A percentile compares a stretch with the other conserved stretches of the same genome.
These are phyloP conservation scores for Sphagnum fallax DNA, from an alignment of 228 moss, liverwort and hornwort genomes.

Conservation along the genomic window DNA sequence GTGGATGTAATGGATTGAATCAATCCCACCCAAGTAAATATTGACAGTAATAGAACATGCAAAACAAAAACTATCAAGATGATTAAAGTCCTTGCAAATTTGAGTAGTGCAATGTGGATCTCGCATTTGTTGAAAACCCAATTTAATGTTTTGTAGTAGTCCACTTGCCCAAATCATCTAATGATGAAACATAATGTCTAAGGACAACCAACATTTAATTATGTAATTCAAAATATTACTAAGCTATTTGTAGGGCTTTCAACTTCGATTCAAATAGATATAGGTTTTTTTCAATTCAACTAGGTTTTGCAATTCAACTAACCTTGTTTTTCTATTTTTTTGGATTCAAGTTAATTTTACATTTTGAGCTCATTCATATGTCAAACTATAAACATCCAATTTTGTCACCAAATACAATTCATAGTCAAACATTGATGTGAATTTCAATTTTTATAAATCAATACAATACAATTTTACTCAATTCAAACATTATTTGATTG, in stretches of 20 bases:
- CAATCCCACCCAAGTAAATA: background rate
- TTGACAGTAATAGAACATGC: background rate
- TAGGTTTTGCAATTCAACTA: background rate
- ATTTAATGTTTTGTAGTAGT: background rate
- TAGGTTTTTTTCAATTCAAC: background rate
- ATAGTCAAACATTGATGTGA: background rate
- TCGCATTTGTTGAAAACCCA: background rate
- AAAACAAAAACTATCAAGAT: background rate
- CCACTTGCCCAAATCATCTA: background rate
- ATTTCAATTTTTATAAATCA: background rate
- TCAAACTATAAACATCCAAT: background rate
- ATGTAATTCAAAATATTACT: background rate
- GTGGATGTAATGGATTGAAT: background rate
- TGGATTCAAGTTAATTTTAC: background rate
- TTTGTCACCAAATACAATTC: background rate
- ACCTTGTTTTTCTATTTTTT: background rate
- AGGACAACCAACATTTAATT: background rate
- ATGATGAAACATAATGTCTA: background rate
- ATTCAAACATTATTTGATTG: background rate
- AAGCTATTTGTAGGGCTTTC: background rate
- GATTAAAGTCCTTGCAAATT: background rate
- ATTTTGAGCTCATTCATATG: background rate
- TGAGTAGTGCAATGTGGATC: background rate
- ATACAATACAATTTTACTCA: background rate
- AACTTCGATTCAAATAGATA: background rate